These are phyloP conservation scores for Melanogaster broomeanus DNA, from an alignment of 768 basidiomycete genomes.

Conservation along the genomic window DNA sequence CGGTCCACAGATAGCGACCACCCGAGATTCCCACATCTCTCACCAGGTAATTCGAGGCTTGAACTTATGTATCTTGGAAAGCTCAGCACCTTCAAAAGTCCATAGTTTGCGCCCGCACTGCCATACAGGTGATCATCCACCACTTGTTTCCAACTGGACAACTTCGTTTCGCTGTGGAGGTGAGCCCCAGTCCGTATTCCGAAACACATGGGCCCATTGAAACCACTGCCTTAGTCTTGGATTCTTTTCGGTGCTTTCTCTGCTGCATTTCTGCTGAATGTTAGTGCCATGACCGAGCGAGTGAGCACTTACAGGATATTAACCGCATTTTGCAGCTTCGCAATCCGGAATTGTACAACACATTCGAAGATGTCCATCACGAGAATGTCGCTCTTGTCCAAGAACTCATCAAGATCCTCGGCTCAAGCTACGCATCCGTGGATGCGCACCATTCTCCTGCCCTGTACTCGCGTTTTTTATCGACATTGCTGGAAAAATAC, in stretches of 20 bases:
- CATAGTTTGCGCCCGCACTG: slow-evolving; percentile 54
- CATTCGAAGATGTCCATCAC: slow-evolving; percentile 40
- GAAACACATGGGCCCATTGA: slow-evolving; percentile 9
- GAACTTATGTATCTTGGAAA: background rate
- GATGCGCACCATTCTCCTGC: slow-evolving; percentile 59
- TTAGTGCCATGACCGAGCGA: slow-evolving; percentile 30
- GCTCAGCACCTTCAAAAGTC: slow-evolving; percentile 33
- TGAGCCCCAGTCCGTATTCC: slow-evolving; percentile 23
- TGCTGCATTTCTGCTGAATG: slow-evolving; percentile 61
- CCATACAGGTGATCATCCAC: slow-evolving; percentile 55
- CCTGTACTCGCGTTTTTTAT: slow-evolving; percentile 58
- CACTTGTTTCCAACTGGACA: slow-evolving; percentile 54
- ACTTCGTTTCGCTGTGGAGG: slow-evolving; percentile 55
- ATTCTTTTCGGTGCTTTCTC: slow-evolving; percentile 59
- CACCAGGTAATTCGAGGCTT: slow-evolving; percentile 17
- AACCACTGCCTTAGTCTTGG: slow-evolving; percentile 35
- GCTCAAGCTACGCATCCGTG: slow-evolving; percentile 50
- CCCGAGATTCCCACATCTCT: slow-evolving; percentile 44
- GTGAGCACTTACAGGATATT: too few relatives aligned
- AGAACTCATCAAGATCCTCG: slow-evolving; percentile 46
- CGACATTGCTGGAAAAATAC: slow-evolving; percentile 46
- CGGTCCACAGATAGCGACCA: slow-evolving; percentile 40
- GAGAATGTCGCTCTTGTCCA: slow-evolving; percentile 46
- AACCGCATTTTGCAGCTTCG: slow-evolving; percentile 40
- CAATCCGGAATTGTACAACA: slow-evolving; percentile 47